phyloP scores from a whole-genome alignment of 371 early-diverging fungal genomes.

The Lichtheimia ornata region DNA sequence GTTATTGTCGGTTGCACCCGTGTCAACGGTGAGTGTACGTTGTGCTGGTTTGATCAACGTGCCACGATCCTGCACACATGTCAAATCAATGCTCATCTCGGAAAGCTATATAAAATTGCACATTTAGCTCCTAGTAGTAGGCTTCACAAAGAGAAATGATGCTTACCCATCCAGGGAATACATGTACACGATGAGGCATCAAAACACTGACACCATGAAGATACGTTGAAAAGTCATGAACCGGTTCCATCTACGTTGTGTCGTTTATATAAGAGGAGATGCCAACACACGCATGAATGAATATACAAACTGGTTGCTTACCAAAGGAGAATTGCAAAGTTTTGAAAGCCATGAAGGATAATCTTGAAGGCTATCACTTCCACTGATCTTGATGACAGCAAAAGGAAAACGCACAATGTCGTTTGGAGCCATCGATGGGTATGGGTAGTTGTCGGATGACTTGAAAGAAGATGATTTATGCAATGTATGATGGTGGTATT shows the following conservation, averaged over 20 bases:
- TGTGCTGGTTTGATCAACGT: background rate
- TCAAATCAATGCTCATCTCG: slow-evolving; percentile 6
- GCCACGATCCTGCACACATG: background rate
- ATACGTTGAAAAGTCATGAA: slow-evolving; percentile 7
- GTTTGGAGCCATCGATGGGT: slow-evolving; percentile 2
- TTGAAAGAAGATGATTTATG: background rate
- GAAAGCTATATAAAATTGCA: slow-evolving; percentile 4
- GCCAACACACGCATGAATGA: background rate
- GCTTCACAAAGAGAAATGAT: too few species aligned
- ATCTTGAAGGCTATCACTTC: background rate
- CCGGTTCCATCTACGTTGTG: slow-evolving; percentile 11
- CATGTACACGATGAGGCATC: background rate
- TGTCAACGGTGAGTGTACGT: background rate
- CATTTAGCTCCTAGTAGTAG: too few species aligned
- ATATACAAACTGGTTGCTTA: background rate
- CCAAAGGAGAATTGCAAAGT: slow-evolving; percentile 9
- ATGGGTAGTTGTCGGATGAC: slow-evolving; percentile 3
- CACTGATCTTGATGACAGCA: slow-evolving; percentile 13
- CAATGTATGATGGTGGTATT: background rate
- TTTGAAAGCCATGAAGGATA: slow-evolving; percentile 1
- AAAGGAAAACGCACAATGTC: slow-evolving; percentile 13
- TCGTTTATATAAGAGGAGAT: background rate
- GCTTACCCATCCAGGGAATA: slow-evolving; percentile 5
- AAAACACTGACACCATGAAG: slow-evolving; percentile 5
- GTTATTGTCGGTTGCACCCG: background rate